Conservation (phyloP, 441 rosid genomes). For the Populus trichocarpa region DNA sequence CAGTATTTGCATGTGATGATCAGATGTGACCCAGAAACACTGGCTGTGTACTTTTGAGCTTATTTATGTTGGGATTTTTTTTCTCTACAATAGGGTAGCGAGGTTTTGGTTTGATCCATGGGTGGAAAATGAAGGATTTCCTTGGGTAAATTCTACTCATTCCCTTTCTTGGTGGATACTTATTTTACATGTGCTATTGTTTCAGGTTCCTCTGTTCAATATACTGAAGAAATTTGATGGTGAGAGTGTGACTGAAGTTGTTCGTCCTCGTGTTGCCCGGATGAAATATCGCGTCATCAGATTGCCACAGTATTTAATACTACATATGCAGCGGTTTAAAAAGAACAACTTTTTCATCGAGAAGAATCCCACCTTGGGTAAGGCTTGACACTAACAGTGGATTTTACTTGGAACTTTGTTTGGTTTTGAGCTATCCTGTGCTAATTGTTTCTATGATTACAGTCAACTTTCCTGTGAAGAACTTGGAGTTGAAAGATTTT, state of each 20-base stretch:
- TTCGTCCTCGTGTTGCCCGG: constrained; percentile 77
- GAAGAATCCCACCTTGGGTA: constrained; percentile 91
- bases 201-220: constrained; percentile 80
- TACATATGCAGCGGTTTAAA: constrained; percentile 92
- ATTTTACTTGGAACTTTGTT: not conserved
- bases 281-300: constrained; percentile 75
- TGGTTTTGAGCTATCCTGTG: not conserved
- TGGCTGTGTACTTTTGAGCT: not conserved
- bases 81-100: not conserved
- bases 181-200: constrained; percentile 11
- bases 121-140: not conserved
- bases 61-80: not conserved
- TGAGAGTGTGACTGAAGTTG: constrained; percentile 78
- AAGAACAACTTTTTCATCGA: constrained; percentile 90
- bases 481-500: constrained; percentile 86
- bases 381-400: constrained; percentile 13
- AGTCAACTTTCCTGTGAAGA: constrained; percentile 98
- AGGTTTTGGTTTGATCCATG: not conserved
- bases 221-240: constrained; percentile 94
- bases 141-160: not conserved
- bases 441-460: constrained; percentile 26
- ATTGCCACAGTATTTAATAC: constrained; percentile 75
- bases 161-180: not conserved
- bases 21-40: not conserved
- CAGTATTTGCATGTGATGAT: not conserved